Base-by-base conservation (phyloP, 108 stramenopile species). In the Conticribra weissflogii region DNA sequence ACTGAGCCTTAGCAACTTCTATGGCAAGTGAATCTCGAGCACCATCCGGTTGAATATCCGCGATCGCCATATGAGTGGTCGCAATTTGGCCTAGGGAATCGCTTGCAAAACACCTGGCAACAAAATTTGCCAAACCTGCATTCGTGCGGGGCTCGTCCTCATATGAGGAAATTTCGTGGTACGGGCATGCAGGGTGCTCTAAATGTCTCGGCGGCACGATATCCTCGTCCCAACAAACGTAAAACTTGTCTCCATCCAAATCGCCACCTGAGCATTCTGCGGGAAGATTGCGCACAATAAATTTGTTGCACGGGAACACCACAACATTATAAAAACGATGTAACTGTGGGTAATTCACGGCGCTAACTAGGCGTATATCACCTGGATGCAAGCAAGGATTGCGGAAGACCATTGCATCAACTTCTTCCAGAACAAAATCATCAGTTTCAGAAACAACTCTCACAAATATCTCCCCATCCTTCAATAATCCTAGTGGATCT, bases 231-330 rank as follows among this genome's bases (percentile, higher is more conserved):
- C 29, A 62, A 8, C 29, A 34, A 14, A 62, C 60, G 21, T 41
- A 34, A 17, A 44, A 62, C 33, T 62, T 22, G 41, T 62, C 60
- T 2, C 60, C 60, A 44, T 62, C 60, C 3, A 62, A 36, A 44
- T 62, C 60, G 16, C 36, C 32, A 44, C 60, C 60, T 16, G 60
- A 34, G 32, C 33, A 41, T 21, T 62, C 60, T 4, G 23, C 33
- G 17, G 60, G n/a, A 23, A 17, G 29, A 21, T 32, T 23, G 16
- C 60, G 60, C 4, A 22, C 12, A 14, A 62, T 32, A 36, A 8
- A 8, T 5, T 62, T 36, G 34, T 36, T 7, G 34, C 32, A 34
- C 5, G 36, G 41, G 33, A 44, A 44, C 3, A 44, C 21, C 16
- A 44, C 22, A n/a, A 32, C 33, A 23, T 44, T 34, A 3, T 17